These are phyloP conservation scores for Candida broadrunensis DNA, from an alignment of 805 yeast species.

Conservation along the genomic window DNA sequence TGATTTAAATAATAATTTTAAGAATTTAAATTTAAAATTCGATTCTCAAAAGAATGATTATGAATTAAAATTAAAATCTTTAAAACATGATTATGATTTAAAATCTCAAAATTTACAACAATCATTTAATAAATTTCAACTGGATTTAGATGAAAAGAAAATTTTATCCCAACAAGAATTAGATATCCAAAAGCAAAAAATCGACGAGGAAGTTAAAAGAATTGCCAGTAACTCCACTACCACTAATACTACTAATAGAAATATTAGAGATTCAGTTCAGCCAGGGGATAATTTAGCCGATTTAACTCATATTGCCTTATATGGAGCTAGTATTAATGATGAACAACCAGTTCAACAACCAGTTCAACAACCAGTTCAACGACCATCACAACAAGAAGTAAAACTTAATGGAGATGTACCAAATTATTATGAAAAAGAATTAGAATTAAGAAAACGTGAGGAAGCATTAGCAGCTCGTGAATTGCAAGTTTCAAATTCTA, in stretches of 20 bases:
- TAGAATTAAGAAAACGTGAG: conserved; percentile 24
- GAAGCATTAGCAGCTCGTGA: conserved; percentile 18
- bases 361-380: background rate
- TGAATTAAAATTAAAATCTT: conserved; percentile 2
- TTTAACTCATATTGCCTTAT: conserved; percentile 33
- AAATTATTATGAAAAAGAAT: conserved; percentile 18
- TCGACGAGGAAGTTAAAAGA: conserved; percentile 4
- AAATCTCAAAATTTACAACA: background rate
- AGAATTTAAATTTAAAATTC: conserved; percentile 1
- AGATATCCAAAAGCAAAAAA: conserved; percentile 2
- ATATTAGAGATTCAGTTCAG: conserved; percentile 11
- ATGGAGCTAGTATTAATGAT: conserved; percentile 33
- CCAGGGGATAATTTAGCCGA: conserved; percentile 29
- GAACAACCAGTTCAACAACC: conserved; percentile 8
- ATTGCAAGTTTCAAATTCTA: background rate
- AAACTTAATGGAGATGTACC: conserved; percentile 8
- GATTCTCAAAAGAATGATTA: background rate
- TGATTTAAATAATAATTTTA: background rate
- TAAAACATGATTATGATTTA: conserved; percentile 4
- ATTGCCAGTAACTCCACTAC: background rate
- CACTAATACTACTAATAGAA: background rate
- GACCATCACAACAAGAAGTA: background rate
- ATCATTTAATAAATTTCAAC: background rate
- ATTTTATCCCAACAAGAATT: background rate
- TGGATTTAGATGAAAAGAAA: conserved; percentile 3